Evolutionary conservation across 1,139 yeast species (phyloP), one percentile per base, ranked within the genome.

Genomic region (Pichia sp.): DNA sequence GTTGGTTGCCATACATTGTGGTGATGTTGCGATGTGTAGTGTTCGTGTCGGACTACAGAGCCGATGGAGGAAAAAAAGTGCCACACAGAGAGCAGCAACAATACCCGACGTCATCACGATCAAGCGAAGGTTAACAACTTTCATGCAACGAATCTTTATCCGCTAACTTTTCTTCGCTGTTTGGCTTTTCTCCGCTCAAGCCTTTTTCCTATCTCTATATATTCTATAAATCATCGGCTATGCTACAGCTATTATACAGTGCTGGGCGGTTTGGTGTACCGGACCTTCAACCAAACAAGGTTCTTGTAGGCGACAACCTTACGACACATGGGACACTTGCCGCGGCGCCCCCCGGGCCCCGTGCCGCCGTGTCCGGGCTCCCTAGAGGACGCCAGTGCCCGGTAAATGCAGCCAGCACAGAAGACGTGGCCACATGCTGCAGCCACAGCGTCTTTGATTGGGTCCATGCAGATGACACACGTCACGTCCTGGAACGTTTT

Each of bases 371-470:
- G 23, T 2, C 51, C 53, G 6, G 55, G 44, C 15, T 43, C 56
- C 13, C 23, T 19, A 1, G 58, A 54, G 6, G 52, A 44, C 16
- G 79, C 75, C 34, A 80, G 67, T 53, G 82, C 79, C 49, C 73
- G 72, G 62, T 75, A 79, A 8, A 78, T 68, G 63, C 85, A 81
- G 40, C 74, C 75, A 7, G 74, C 69, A 62, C 85, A 81, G 60
- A 74, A 80, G 7, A 78, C 67, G 64, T 81, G 85, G 0, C 84
- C 85, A 66, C 85, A 81, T 0, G 78, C 77, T 4, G 81, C 72
- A 30, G 76, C 75, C 29, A 75, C 71, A 1, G 82, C 74, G 8
- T 68, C 62, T 16, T 70, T 74, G 2, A 82, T 80, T 8, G 75
- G 72, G 11, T 80, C 84, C 62, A 80, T 75, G 56, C 85, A 81